A percentile compares a stretch with the other conserved stretches of the same genome.
phyloP scores from a whole-genome alignment of 805 yeast species.

The Spathaspora sp. region DNA sequence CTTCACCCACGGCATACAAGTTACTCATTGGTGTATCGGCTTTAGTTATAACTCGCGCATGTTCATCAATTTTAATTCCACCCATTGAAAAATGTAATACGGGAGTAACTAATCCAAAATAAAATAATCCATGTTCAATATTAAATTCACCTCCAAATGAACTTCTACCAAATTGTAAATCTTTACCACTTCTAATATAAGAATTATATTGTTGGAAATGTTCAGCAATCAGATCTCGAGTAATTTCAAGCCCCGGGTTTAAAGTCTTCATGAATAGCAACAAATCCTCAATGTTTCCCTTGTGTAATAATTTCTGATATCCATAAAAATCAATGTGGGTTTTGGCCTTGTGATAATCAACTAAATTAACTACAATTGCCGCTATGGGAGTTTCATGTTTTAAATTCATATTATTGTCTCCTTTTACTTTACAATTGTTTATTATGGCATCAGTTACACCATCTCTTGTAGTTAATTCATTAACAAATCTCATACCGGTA shows the following conservation, averaged over 20 bases:
- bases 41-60: slow-evolving; percentile 37
- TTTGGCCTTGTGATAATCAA: slow-evolving; percentile 42
- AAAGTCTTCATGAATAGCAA: slow-evolving; percentile 9
- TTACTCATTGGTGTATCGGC: slow-evolving; percentile 35
- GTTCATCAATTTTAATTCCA: slow-evolving; percentile 53
- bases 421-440: slow-evolving; percentile 16
- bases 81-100: slow-evolving; percentile 72
- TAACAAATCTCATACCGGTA: slow-evolving; percentile 48
- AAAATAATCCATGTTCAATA: slow-evolving; percentile 23
- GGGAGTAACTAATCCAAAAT: slow-evolving; percentile 54
- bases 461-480: slow-evolving; percentile 55
- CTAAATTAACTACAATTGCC: slow-evolving; percentile 35
- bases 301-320: slow-evolving; percentile 21
- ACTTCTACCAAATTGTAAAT: slow-evolving; percentile 30
- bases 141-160: slow-evolving; percentile 20
- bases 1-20: slow-evolving; percentile 63
- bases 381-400: slow-evolving; percentile 12
- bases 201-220: slow-evolving; percentile 15
- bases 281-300: slow-evolving; percentile 20
- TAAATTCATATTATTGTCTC: slow-evolving; percentile 1
- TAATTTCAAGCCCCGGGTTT: slow-evolving; percentile 10
- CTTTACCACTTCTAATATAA: slow-evolving; percentile 13
- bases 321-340: slow-evolving; percentile 51
- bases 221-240: slow-evolving; percentile 6
- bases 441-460: slow-evolving; percentile 43